Base-by-base conservation (phyloP, 768 basidiomycete species). In the Pleurotus tuber-regium region DNA sequence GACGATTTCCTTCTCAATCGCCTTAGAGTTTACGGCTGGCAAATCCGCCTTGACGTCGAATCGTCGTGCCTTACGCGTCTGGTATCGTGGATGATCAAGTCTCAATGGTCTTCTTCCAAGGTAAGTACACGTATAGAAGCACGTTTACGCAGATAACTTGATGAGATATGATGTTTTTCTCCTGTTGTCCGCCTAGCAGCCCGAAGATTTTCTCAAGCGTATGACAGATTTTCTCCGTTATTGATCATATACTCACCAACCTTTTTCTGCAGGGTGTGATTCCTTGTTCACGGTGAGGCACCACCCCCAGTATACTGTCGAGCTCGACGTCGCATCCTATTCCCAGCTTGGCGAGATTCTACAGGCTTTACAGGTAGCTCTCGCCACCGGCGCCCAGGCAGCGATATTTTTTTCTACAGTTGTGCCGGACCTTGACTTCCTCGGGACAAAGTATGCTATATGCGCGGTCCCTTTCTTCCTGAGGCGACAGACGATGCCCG, bases 381-480 rank as follows among this genome's bases (percentile, higher is more conserved):
- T 66, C 25, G 55, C 44, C 11, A 47, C 58, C 1, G 59, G 55
- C 33, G 30, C 36, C 18, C 46, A 55, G 6, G 57, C 61, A 11
- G 52, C 50, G 2, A 53, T 75, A 40, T 62, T 67, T 26, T 69
- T 75, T 55, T 68, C 69, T 3, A 66, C 75, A 4, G 67, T 79
- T 50, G 66, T 72, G 7, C 53, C 70, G 0, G 63, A 61, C 25
- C 56, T 76, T 39, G 49, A 63, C 4, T 62, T 66, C 23, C 57
- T 74, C 36, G 70, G 71, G 30, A 56, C 63, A 2, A 50, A 64
- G 2, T 77, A 74, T 56, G 57, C 76, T 28, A 53, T 77, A 24
- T 75, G 75, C 49, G 62, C 74, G 2, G 47, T 79, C 4, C 77
- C 80, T 3, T 79, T 78, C 57, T 61, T 72, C 50, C 58, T 67